Base-by-base conservation (phyloP, 1,139 yeast genomes). In the Sugiyamaella sp. region DNA sequence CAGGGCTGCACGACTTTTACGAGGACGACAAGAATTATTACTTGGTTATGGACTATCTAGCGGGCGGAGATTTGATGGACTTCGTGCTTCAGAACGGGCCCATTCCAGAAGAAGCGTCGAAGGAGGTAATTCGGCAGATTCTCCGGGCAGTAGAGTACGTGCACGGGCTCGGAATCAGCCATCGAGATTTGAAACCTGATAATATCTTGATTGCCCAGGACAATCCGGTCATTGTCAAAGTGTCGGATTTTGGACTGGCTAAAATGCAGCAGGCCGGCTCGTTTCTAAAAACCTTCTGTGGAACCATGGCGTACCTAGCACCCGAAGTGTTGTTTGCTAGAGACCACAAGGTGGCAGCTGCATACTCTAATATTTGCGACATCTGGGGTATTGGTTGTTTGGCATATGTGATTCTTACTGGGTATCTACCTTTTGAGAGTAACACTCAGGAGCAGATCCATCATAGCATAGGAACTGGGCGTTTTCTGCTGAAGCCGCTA, bases 61-160 rank as follows among this genome's bases (percentile, higher is more conserved):
- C 95, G 0, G 97, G 97, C 8, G 99, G 99, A n/a, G 99, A 93
- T 69, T 74, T 93, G 56, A 93, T 93, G 99, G 98, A 74, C 71
- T 90, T 89, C 72, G 95, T 91, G 1, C 93, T 95, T 0, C 89
- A 91, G 1, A 86, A 88, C 69, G 97, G 97, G 1, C 82, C 95
- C 3, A 87, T 91, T 37, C 90, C 95, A 17, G 99, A 91, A 69
- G 90, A 84, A 51, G 95, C 96, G 1, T 86, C 93, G 3, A 84
- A 86, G 60, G 96, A 88, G 54, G 88, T 93, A 19, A 80, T 95
- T 1, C 81, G 81, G 60, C 99, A 93, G 69, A 84, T 93, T 2
- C 72, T 93, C 40, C 82, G 84, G 56, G 98, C 97, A 0, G 85
- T 93, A 3, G 79, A 82, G 43, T 91, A 93, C 64, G 96, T 93